These are phyloP conservation scores for Holtermannia corniformis DNA, from an alignment of 768 basidiomycete species.

Conservation along the genomic window DNA sequence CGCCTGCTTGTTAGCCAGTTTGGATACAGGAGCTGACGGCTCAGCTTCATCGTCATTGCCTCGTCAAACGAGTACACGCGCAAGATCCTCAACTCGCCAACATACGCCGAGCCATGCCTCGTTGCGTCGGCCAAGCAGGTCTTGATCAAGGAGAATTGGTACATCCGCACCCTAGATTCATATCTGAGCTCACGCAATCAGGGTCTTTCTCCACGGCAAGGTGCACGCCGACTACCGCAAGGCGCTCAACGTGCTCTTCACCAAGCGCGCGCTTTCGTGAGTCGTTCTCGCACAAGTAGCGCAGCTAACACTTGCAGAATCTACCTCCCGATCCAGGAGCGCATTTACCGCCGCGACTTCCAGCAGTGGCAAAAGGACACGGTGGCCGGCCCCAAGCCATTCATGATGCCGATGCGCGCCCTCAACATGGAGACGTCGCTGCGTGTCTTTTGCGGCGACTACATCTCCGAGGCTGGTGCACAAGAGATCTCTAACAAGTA, in stretches of 20 bases:
- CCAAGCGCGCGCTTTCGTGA: slow-evolving; percentile 82
- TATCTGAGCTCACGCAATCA: no score
- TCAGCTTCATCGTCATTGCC: slow-evolving; percentile 98
- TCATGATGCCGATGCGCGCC: slow-evolving; percentile 82
- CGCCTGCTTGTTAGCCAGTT: background rate
- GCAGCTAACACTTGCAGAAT: slow-evolving; percentile 47
- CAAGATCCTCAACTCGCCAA: slow-evolving; percentile 92
- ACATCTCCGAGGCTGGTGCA: slow-evolving; percentile 71
- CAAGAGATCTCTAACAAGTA: slow-evolving; percentile 82
- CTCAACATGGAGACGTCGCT: slow-evolving; percentile 97
- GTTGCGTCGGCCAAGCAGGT: slow-evolving; percentile 84
- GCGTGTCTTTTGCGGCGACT: slow-evolving; percentile 84
- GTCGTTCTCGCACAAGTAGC: slow-evolving; percentile 22
- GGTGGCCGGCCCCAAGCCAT: slow-evolving; percentile 45
- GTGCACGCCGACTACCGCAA: slow-evolving; percentile 87
- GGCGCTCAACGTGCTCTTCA: slow-evolving; percentile 82
- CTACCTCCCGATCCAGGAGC: slow-evolving; percentile 75
- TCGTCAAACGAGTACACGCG: slow-evolving; percentile 85
- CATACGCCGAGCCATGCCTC: slow-evolving; percentile 84
- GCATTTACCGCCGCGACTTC: slow-evolving; percentile 67
- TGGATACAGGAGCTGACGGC: no score
- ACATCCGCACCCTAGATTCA: no score
- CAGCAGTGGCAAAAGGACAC: slow-evolving; percentile 56
- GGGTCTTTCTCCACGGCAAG: slow-evolving; percentile 96
- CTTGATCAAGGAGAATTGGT: slow-evolving; percentile 80